Base-by-base conservation (phyloP, 129 eudicot genomes). In the Smallanthus sonchifolius region DNA sequence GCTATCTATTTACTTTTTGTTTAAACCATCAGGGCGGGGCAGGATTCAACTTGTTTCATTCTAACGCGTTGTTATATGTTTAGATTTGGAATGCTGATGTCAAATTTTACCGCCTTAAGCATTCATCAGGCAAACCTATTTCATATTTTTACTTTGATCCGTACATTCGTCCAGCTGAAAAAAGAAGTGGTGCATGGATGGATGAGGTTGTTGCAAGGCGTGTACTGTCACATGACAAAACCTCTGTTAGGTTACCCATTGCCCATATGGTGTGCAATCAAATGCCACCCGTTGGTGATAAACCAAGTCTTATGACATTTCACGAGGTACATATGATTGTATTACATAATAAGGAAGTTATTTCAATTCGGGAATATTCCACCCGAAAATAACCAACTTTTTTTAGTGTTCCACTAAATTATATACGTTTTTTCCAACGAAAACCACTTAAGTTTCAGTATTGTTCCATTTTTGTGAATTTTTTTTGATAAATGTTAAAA, bases 111-210 rank as follows among this genome's bases (percentile, higher is more conserved):
- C 67, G 84, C 32, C 87, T 94, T 76, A 94, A 91, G 74, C 97
- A 91, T 80, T 80, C 93, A 70, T 79, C 89, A 42, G 97, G 96
- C 6, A 76, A 74, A 82, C 91, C 97, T 15, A 75, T 91, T 71
- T 87, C 99, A 7, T 94, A 82, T 84, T 94, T 94, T 80, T 94
- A 90, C 74, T 94, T 94, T 79, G 99, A 94, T 84, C 99, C 99
- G 19, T 94, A 86, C 68, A 85, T 93, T 66, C 99, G 99, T 34
- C 99, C 99, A 70, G 87, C 91, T 67, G 99, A 94, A 65, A 94
- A 94, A 65, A 87, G 96, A n/a, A 97, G 97, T 8, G 99, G 99
- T 69, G 99, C 99, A 77, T 94, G 99, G 99, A 94, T 94, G 99
- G 88, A 87, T 77, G 99, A 94, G 80, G 99, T 94, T 69, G 79